phyloP scores from a whole-genome alignment of 1,284 basidiomycete species.

The Sutorius eximius region DNA sequence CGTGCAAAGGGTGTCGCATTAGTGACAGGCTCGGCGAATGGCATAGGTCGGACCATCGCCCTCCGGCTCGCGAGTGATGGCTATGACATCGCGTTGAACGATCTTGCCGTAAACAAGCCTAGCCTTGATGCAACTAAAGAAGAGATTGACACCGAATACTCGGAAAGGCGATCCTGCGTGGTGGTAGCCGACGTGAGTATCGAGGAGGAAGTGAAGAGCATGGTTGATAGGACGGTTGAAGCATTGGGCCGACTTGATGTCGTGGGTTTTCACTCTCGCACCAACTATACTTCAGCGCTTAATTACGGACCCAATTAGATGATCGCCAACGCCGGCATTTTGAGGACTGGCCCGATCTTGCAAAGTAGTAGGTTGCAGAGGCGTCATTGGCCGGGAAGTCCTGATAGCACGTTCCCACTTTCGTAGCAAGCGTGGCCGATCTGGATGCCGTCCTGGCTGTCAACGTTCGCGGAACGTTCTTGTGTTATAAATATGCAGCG shows the following conservation, averaged over 20 bases:
- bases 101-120: constrained; percentile 25
- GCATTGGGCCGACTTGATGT: constrained; percentile 39
- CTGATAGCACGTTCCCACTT: neutral
- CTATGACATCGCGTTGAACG: constrained; percentile 39
- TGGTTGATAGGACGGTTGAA: constrained; percentile 34
- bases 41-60: constrained; percentile 40
- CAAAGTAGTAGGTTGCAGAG: constrained; percentile 31
- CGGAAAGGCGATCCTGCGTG: constrained; percentile 25
- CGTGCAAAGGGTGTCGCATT: constrained; percentile 29
- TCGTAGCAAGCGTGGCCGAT: constrained; percentile 25
- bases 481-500: constrained; percentile 42
- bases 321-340: constrained; percentile 41
- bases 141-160: constrained; percentile 27
- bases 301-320: constrained; percentile 24
- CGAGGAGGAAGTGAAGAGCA: constrained; percentile 38
- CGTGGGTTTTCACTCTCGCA: constrained; percentile 24
- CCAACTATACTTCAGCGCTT: neutral
- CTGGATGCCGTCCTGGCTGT: constrained; percentile 32
- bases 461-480: constrained; percentile 37
- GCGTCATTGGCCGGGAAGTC: too few species aligned
- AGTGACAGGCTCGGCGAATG: constrained; percentile 38
- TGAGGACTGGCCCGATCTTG: constrained; percentile 21
- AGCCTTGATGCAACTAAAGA: constrained; percentile 22
- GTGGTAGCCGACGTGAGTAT: constrained; percentile 35
- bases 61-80: constrained; percentile 39